Conservation (phyloP, 2,329 filamentous ascomycete genomes). For the Aspergillus sp. region DNA sequence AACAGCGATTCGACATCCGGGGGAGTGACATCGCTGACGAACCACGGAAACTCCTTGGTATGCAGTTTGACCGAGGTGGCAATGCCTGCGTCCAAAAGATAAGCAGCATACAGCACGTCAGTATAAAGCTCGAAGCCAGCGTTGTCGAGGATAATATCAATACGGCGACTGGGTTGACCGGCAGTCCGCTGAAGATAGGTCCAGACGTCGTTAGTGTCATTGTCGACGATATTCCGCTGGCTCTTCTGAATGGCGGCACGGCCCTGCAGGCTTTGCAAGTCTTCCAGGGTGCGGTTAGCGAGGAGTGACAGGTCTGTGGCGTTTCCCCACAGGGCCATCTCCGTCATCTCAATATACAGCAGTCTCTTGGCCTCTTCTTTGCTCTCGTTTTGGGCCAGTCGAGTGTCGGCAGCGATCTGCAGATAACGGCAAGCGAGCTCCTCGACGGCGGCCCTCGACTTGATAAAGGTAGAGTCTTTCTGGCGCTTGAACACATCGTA, state of each 20-base stretch:
- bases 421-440: background rate
- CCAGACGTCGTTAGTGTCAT: background rate
- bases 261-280: background rate
- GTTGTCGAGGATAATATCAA: background rate
- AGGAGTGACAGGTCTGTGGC: background rate
- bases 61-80: background rate
- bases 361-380: background rate
- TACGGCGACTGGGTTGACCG: background rate
- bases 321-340: background rate
- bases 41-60: background rate
- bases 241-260: background rate
- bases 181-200: background rate
- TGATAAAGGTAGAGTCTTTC: background rate
- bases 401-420: background rate
- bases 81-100: background rate
- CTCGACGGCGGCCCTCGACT: background rate
- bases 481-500: background rate
- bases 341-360: background rate
- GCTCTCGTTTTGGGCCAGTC: too few relatives aligned
- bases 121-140: background rate
- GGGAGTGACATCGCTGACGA: background rate
- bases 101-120: background rate
- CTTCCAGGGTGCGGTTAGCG: background rate
- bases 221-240: background rate
- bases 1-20: too few relatives aligned